These are phyloP conservation scores for Ophiostoma angusticollis DNA, from an alignment of 2,329 filamentous ascomycete genomes.

Conservation along the genomic window DNA sequence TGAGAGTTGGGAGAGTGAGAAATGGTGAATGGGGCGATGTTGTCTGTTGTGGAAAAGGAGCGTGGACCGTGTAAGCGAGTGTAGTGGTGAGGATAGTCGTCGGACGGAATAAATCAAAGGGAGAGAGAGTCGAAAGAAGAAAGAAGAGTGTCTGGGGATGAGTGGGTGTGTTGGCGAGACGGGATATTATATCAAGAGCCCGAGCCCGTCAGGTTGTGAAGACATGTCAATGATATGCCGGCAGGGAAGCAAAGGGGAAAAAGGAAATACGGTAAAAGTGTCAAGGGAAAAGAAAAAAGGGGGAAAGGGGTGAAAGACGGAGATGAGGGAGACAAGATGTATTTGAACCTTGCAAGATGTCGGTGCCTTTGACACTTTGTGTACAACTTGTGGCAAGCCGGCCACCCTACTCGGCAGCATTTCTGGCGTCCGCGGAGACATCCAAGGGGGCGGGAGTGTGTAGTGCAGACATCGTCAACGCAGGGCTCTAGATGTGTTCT, in stretches of 20 bases:
- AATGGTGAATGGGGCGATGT: background rate
- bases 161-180: constrained; percentile 2
- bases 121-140: background rate
- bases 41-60: background rate
- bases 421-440: no score
- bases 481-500: background rate
- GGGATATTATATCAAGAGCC: constrained; percentile 2
- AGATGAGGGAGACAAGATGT: constrained; percentile 4
- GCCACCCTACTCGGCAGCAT: no score
- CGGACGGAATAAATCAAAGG: background rate
- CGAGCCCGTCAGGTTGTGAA: background rate
- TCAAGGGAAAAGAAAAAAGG: constrained; percentile 1
- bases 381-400: no score
- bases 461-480: no score
- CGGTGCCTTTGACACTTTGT: no score
- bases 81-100: background rate
- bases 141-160: background rate
- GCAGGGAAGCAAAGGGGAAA: no score
- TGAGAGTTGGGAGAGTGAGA: background rate
- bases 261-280: no score
- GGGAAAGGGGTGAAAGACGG: constrained; percentile 7
- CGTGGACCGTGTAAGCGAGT: background rate
- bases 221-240: no score
- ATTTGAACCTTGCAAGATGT: no score
- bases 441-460: no score